phyloP scores from a whole-genome alignment of 148 eudicot genomes.

The Cornus controversa region DNA sequence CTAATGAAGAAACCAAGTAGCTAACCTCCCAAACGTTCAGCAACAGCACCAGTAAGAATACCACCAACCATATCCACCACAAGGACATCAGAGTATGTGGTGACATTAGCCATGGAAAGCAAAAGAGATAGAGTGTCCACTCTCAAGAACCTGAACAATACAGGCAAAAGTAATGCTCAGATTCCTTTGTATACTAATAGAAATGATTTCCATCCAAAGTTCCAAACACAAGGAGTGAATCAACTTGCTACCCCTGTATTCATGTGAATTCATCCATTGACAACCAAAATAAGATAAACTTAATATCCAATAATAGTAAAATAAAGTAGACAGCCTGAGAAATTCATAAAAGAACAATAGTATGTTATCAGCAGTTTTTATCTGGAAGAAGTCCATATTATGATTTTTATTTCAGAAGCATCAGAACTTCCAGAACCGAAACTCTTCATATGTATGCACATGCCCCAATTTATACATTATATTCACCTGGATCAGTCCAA shows the following conservation, averaged over 20 bases:
- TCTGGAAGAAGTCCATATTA: neutral
- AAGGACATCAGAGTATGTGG: constrained; percentile 79
- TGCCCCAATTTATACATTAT: neutral
- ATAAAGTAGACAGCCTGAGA: neutral
- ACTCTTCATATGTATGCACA: neutral
- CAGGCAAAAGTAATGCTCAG: neutral
- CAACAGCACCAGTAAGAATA: constrained; percentile 83
- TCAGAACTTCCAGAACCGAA: neutral
- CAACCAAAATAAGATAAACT: neutral
- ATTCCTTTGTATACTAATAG: neutral
- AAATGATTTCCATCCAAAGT: neutral
- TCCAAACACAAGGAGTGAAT: neutral
- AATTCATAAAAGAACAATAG: neutral
- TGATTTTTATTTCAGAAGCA: neutral
- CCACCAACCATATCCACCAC: constrained; percentile 92
- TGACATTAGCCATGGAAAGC: constrained; percentile 80
- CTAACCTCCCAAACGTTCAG: constrained; percentile 95
- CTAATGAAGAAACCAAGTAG: constrained; percentile 9
- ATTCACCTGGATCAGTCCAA: neutral
- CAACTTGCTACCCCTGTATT: neutral
- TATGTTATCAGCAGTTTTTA: neutral
- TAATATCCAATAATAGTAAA: neutral
- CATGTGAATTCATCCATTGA: neutral
- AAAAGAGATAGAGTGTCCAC: constrained; percentile 75
- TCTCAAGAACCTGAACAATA: constrained; percentile 60